Percentiles rank a stretch among this genome's conserved stretches.
Conservation (phyloP, 2,329 filamentous ascomycete genomes). For the Epichloe hybrida region DNA sequence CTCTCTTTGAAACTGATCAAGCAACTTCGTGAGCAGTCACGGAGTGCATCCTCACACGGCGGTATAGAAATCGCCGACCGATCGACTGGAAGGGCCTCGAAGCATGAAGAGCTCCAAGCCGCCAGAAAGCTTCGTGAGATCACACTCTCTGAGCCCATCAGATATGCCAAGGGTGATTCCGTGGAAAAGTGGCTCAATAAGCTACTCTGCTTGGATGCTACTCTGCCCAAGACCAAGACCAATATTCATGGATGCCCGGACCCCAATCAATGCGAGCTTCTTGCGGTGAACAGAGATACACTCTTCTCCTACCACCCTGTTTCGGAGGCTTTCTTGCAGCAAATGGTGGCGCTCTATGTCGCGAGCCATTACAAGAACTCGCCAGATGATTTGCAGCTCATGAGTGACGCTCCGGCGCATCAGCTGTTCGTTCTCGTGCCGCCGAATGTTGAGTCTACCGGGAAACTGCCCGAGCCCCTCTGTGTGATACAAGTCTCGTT, state of each 20-base stretch:
- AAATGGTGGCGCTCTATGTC: constrained; percentile 96
- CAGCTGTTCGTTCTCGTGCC: constrained; percentile 90
- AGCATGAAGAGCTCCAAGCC: constrained; percentile 48
- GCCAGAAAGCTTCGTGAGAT: constrained; percentile 80
- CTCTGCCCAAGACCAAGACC: constrained; percentile 63
- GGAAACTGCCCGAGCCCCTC: constrained; percentile 77
- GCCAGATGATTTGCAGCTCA: constrained; percentile 92
- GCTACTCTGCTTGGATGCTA: constrained; percentile 85
- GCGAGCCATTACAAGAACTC: constrained; percentile 98
- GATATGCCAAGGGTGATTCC: constrained; percentile 78
- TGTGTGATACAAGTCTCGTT: constrained; percentile 90
- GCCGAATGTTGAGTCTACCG: constrained; percentile 63
- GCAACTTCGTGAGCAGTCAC: constrained; percentile 85
- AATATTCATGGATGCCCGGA: constrained; percentile 72
- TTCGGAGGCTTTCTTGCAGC: constrained; percentile 91
- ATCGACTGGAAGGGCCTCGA: constrained; percentile 59
- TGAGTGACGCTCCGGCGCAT: constrained; percentile 95
- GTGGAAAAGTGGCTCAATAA: constrained; percentile 97
- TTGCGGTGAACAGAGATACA: constrained; percentile 92
- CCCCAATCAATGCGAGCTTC: constrained; percentile 78
- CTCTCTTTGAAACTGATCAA: constrained; percentile 94
- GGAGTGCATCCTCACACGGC: constrained; percentile 41
- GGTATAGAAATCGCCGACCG: constrained; percentile 62
- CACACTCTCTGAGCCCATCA: constrained; percentile 82
- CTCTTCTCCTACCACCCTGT: constrained; percentile 97